phyloP scores from a whole-genome alignment of 768 basidiomycete genomes.

The Stropharia rugosoannulata region DNA sequence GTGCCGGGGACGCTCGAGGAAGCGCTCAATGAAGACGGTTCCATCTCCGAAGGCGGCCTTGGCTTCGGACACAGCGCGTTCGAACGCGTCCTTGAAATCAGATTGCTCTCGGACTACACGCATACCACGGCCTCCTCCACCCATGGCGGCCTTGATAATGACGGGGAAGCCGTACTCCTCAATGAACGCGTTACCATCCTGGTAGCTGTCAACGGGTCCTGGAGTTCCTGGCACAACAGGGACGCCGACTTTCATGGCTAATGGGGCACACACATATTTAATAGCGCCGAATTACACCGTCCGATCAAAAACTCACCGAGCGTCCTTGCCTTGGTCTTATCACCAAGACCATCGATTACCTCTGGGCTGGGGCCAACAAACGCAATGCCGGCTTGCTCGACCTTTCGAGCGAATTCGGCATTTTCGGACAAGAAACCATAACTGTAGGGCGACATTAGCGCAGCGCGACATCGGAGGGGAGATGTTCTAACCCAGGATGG shows the following conservation, averaged over 20 bases:
- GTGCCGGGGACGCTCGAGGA: slow-evolving; percentile 94
- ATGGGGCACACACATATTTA: neutral
- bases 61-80: slow-evolving; percentile 93
- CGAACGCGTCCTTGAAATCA: slow-evolving; percentile 86
- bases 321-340: slow-evolving; percentile 96
- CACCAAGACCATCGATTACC: slow-evolving; percentile 95
- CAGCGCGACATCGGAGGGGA: neutral
- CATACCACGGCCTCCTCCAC: slow-evolving; percentile 98
- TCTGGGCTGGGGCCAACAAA: slow-evolving; percentile 96
- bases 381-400: slow-evolving; percentile 95
- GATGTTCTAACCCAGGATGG: slow-evolving; percentile 78
- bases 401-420: slow-evolving; percentile 94
- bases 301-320: slow-evolving; percentile 52
- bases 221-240: slow-evolving; percentile 98
- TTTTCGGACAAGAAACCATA: slow-evolving; percentile 99
- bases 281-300: slow-evolving; percentile 6
- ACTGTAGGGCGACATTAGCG: slow-evolving; percentile 37
- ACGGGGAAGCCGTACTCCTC: slow-evolving; percentile 97
- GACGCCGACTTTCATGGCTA: slow-evolving; percentile 88
- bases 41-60: slow-evolving; percentile 98
- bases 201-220: slow-evolving; percentile 81
- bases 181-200: slow-evolving; percentile 85
- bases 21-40: slow-evolving; percentile 98
- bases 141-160: slow-evolving; percentile 99
- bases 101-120: slow-evolving; percentile 94